Base-by-base conservation (phyloP, 2,329 filamentous ascomycete genomes). In the Leptosphaerulina australis region DNA sequence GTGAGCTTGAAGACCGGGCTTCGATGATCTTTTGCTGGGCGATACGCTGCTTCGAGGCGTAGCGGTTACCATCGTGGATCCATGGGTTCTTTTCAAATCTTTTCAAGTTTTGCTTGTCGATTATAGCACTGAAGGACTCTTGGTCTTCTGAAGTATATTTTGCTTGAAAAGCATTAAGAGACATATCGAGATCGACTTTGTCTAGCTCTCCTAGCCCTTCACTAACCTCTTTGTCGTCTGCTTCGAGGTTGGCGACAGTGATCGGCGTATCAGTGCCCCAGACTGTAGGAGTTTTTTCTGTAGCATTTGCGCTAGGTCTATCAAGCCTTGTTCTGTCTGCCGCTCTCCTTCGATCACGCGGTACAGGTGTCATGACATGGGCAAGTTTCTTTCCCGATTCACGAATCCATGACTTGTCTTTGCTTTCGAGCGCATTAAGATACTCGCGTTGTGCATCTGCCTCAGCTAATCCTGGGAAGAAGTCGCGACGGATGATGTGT, bases 121-220 rank as follows among this genome's bases (percentile, higher is more conserved):
- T 78, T 1, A 99, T 80, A 62, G 87, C 88, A 73, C 96, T 96
- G 77, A 99, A 97, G 62, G 90, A 95, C 69, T 97, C 94, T 68
- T 97, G 97, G 71, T 99, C 94, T 73, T 99, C 94, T 66, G 91
- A 96, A 1, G 93, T 99, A 75, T 97, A 97, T 60, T 90, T 93
- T 3, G 88, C 83, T 68, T 99, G 94, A 65, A 97, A 99, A 1
- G 87, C 84, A 44, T 87, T 85, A 1, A 99, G 81, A 52, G 88
- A 91, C 79, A 97, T 85, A 61, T 87, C 87, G 31, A 87, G 85
- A 68, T 96, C 87, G 14, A 90, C 78, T 24, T 80, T 74, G 50
- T 77, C 76, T 44, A 76, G 76, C 50, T 75, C 77, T 40, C 74
- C 70, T 45, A 70, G 39, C 53, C 63, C 59, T 15, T 68, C 58